Base-by-base conservation (phyloP, 2,329 filamentous ascomycete species). In the Fusarium setosum region DNA sequence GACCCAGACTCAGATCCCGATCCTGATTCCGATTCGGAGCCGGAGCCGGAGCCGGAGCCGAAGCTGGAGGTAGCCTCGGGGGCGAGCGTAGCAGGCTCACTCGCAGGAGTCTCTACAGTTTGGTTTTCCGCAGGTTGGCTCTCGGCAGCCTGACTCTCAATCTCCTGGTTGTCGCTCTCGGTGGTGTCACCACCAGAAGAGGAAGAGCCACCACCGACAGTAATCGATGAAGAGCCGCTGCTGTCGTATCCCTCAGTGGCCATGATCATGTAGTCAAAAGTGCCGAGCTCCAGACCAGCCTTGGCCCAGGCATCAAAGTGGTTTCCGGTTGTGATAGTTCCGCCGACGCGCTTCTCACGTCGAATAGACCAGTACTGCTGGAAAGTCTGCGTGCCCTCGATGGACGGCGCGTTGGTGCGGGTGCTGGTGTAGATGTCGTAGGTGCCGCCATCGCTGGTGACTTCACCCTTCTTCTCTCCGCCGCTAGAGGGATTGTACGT, bases 291-390 rank as follows among this genome's bases (percentile, higher is more conserved):
- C 73, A 85, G 72, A 9, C 84, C 84, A 17, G 73, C 66, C 55
- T 76, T 74, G 26, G 73, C 73, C 85, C 85, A 87, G 12, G 83
- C 83, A 63, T 82, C 77, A 68, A 87, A 86, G 74, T 86, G 84
- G 64, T 80, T 83, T 29, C 73, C 75, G 5, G 79, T 79, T 23
- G 79, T 83, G 58, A 88, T 81, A 13, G 79, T 83, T 6, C 84
- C 85, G 37, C 79, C 77, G 26, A 77, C 77, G 52, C 83, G 78
- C 79, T 86, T 85, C 50, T 64, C 74, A 53, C 76, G 73, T 60
- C 84, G 80, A 18, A 86, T 80, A 17, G 79, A 82, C 82, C 80
- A 84, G 76, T 80, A 86, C 76, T 85, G 83, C 74, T 81, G 74
- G 72, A 85, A 85, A 59, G 81, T 84, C 40, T 70, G 56, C 29